phyloP scores from a whole-genome alignment of 495 filamentous ascomycete genomes.

The Trichoderma reesei region DNA sequence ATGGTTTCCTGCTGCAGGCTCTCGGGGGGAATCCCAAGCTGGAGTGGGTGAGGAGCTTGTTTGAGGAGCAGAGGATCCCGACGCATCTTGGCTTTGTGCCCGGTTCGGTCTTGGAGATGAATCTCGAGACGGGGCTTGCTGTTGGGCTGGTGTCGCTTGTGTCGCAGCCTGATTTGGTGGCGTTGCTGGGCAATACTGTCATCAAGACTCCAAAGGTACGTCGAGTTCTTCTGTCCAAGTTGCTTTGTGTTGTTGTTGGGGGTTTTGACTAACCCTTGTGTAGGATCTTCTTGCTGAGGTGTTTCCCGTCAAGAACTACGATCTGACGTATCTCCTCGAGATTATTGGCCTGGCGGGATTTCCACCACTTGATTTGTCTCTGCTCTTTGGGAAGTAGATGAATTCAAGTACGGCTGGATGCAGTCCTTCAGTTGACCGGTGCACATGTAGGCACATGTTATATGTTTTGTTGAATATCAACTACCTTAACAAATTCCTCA shows the following conservation, averaged over 20 bases:
- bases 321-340: background rate
- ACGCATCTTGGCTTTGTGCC: background rate
- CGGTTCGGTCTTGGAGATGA: background rate
- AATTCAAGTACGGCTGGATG: background rate
- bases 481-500: no score
- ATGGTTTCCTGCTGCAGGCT: background rate
- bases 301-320: background rate
- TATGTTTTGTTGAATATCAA: no score
- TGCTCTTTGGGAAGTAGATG: background rate
- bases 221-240: background rate
- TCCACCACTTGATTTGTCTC: background rate
- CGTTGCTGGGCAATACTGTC: background rate
- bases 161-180: background rate
- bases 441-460: no score
- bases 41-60: background rate
- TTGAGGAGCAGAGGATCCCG: background rate
- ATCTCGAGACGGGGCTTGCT: background rate
- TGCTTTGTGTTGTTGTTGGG: background rate
- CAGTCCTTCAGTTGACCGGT: no score
- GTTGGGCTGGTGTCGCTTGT: background rate
- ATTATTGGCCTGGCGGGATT: background rate
- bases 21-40: background rate
- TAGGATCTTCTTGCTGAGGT: background rate
- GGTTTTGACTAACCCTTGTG: background rate
- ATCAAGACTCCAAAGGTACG: background rate